Evolutionary conservation across 805 yeast genomes (phyloP), one percentile per base, ranked within the genome.

Genomic region (Candida caryicola): DNA sequence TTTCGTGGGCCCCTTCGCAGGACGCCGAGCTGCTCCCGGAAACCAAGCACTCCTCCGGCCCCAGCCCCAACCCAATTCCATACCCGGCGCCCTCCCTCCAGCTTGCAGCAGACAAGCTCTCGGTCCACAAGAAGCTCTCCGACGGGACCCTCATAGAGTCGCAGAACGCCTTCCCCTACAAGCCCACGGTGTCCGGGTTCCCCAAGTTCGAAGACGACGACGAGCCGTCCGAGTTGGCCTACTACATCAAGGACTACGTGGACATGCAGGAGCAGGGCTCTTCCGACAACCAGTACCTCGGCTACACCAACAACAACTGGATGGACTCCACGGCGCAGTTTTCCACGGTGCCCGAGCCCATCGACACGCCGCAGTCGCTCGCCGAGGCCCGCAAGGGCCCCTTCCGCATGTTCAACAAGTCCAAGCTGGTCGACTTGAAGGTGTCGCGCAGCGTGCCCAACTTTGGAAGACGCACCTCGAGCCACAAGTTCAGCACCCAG

Each of bases 291-390:
- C 19, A 47, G 5, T 43, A 40, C 31, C 25, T 44, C 7, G 29
- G 33, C 14, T 49, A 44, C 31, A 40, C 35, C 12, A 29, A 35
- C 7, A 34, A 29, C 4, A 54, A 54, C 36, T 54, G 58, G 58
- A 54, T 54, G 58, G 54, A 45, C 31, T 42, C 52, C 6, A 40
- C 45, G 2, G 35, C 42, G 4, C 37, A 44, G 15, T 28, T 50
- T 10, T 28, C 38, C 15, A 16, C 44, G 13, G 28, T 45, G 17
- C 31, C 23, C 8, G 19, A 17, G n/a, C 7, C 32, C n/a, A 15
- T 25, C 17, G 18, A 29, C 19, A 21, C 17, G 15, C 6, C 14
- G 2, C 28, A 33, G 29, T 35, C 38, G 9, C 21, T 35, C 14
- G 14, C 33, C 12, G 38, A 35, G 33, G n/a, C 33, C 8, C 5